A percentile compares a stretch with the other conserved stretches of the same genome.
phyloP scores from a whole-genome alignment of 768 basidiomycete species.

The Boletus vermiculosoides region DNA sequence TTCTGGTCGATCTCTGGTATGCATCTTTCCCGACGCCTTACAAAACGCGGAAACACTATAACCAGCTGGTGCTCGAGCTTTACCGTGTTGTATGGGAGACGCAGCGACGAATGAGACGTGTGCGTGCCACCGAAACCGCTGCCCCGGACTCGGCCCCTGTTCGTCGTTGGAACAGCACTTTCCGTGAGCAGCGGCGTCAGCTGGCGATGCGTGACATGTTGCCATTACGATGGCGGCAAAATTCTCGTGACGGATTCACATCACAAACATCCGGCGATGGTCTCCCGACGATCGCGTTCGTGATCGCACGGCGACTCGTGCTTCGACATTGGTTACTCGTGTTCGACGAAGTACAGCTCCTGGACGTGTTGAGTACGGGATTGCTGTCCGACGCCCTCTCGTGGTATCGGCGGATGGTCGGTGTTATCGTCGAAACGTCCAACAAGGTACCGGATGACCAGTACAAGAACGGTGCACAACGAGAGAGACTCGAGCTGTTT shows the following conservation, averaged over 20 bases:
- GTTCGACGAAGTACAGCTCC: slow-evolving; percentile 53
- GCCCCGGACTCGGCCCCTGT: background rate
- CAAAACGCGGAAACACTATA: background rate
- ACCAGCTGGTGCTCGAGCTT: background rate
- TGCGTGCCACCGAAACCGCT: background rate
- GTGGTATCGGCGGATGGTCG: slow-evolving; percentile 54
- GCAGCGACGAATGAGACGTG: background rate
- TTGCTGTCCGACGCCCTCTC: slow-evolving; percentile 43
- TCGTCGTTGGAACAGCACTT: slow-evolving; percentile 2
- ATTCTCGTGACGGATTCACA: too few species aligned
- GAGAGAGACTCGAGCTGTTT: background rate
- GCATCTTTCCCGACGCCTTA: background rate
- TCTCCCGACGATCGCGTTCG: background rate
- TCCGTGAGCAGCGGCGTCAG: slow-evolving; percentile 27
- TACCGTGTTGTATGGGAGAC: background rate
- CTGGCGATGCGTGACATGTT: background rate
- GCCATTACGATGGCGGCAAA: slow-evolving; percentile 32
- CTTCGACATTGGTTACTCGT: slow-evolving; percentile 50
- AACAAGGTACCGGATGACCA: slow-evolving; percentile 56
- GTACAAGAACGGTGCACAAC: slow-evolving; percentile 57
- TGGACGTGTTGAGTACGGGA: slow-evolving; percentile 57
- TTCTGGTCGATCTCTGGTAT: background rate
- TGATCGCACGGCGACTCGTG: slow-evolving; percentile 40
- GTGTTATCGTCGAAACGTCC: slow-evolving; percentile 44
- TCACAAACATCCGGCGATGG: too few species aligned